Percentiles rank a stretch among this genome's conserved stretches.
Conservation (phyloP, 805 yeast genomes). For the Komagataella populi region DNA sequence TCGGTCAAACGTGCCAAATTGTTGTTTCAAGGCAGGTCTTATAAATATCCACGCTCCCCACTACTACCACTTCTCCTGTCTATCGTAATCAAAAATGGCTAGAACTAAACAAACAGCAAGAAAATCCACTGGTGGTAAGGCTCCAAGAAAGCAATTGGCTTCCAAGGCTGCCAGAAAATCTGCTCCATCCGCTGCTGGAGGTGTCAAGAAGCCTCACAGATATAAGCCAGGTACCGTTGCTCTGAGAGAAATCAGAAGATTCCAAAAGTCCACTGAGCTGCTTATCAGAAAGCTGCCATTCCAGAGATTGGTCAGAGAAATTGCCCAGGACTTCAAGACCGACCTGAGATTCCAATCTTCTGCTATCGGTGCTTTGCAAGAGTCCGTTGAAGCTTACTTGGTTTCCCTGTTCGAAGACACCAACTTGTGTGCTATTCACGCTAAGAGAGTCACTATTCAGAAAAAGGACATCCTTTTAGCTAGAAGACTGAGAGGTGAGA, state of each 20-base stretch:
- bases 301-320: slow-evolving; percentile 94
- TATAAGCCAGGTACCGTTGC: slow-evolving; percentile 97
- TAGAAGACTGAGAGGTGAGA: slow-evolving; percentile 95
- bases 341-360: slow-evolving; percentile 94
- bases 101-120: slow-evolving; percentile 92
- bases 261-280: slow-evolving; percentile 91
- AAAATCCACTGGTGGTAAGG: slow-evolving; percentile 93
- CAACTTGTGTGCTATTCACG: slow-evolving; percentile 96
- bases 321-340: slow-evolving; percentile 87
- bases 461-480: slow-evolving; percentile 98
- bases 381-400: slow-evolving; percentile 96
- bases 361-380: slow-evolving; percentile 96
- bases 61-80: slow-evolving; percentile 1
- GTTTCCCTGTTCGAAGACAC: slow-evolving; percentile 96
- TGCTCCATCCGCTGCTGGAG: slow-evolving; percentile 74
- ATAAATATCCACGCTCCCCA: neutral
- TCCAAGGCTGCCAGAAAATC: slow-evolving; percentile 90
- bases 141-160: slow-evolving; percentile 89
- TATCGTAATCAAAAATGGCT: slow-evolving; percentile 42
- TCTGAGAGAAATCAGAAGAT: slow-evolving; percentile 92
- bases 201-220: slow-evolving; percentile 93
- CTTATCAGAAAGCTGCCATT: slow-evolving; percentile 94
- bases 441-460: slow-evolving; percentile 97
- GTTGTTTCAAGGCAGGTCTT: neutral
- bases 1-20: neutral